Conservation (phyloP, 2,329 filamentous ascomycete species). For the Rugonectria rugulosa region DNA sequence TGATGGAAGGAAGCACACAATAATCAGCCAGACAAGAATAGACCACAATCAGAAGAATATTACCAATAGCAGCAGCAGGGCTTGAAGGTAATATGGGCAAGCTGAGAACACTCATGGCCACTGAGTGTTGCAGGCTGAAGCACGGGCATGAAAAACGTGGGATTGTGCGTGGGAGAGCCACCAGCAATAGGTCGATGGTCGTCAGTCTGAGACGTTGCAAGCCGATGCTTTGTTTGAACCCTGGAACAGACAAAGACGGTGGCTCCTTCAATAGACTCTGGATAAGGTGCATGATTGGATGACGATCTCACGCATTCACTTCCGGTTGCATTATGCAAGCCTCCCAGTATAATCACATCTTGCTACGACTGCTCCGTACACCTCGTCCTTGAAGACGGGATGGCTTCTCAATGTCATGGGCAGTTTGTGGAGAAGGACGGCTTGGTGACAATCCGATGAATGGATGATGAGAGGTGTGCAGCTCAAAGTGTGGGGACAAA, state of each 20-base stretch:
- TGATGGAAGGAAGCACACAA: background rate
- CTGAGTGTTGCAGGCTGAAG: conserved; percentile 9
- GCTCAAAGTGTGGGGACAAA: conserved; percentile 1
- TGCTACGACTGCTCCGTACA: background rate
- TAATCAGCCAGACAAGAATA: background rate
- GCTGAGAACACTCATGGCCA: conserved; percentile 7
- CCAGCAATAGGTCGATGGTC: conserved; percentile 27
- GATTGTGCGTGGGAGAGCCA: conserved; percentile 27
- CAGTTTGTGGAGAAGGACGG: conserved; percentile 19
- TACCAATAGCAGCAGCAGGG: conserved; percentile 8
- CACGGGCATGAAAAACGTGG: conserved; percentile 3
- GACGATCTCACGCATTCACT: conserved; percentile 11
- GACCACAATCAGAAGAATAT: background rate
- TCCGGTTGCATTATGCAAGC: conserved; percentile 24
- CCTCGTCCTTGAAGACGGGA: too few species aligned
- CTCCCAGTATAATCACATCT: conserved; percentile 2
- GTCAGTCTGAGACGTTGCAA: background rate
- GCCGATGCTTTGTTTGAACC: background rate
- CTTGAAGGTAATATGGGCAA: background rate
- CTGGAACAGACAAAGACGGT: conserved; percentile 8
- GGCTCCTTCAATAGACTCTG: background rate
- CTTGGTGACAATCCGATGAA: conserved; percentile 23
- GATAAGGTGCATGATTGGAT: background rate
- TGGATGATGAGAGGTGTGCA: background rate
- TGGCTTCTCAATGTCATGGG: conserved; percentile 23